Base-by-base conservation (phyloP, 106 monocot species). In the Dendrobium huoshanense region DNA sequence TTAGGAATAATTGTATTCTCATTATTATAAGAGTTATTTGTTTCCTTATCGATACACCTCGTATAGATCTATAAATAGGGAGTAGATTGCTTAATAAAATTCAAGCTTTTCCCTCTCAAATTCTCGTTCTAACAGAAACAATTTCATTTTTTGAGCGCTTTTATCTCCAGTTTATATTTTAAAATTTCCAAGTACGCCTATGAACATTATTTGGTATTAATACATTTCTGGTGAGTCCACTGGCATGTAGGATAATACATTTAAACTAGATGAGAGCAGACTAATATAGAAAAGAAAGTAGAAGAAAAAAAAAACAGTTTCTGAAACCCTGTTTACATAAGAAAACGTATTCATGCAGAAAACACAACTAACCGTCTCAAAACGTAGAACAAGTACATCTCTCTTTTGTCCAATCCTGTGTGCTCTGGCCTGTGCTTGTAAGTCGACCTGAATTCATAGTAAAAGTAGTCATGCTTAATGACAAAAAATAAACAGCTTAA, bases 401-500 rank as follows among this genome's bases (percentile, higher is more conserved):
- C 85, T 88, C 85, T 99, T 99, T 85, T 99, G 99, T 37, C 99
- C 99, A 83, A 99, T 95, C 79, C 99, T 95, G 78, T 99, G 99
- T 72, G 99, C 99, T 82, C 99, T 89, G 42, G 99, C 99, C 77
- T 99, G 99, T 68, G 99, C 99, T 91, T 99, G 99, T 29, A 99
- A 86, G 80, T 99, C 99, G 82, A 99, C 99, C 99, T 99, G 47
- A 80, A 82, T 22, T 41, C 64, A 77, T 40, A 81, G 4, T 22
- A 81, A 59, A 44, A 82, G 67, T 29, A 77, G 78, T 10, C 68
- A 72, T 74, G 58, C 17, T 3, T 33, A 20, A 67, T 67, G n/a
- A 31, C 73, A 7, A 81, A 4, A 45, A 44, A 29, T n/a, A 77
- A 55, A 75, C 8, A 82, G 56, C 70, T 45, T 33, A 67, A 61